Conservation (phyloP, 2,329 filamentous ascomycete species). For the Penicillium janthinellum region DNA sequence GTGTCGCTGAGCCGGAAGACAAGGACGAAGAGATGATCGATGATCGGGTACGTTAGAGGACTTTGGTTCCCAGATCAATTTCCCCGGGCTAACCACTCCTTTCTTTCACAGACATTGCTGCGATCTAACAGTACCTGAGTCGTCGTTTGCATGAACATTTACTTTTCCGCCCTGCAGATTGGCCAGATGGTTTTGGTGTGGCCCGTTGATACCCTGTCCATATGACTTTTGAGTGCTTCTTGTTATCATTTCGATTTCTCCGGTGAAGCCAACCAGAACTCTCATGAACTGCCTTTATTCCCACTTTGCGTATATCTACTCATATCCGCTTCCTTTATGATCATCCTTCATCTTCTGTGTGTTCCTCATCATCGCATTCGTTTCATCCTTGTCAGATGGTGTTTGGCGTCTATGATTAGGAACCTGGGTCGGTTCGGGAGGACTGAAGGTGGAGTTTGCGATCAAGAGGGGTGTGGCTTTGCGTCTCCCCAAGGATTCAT, state of each 20-base stretch:
- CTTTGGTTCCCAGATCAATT: conserved; percentile 1
- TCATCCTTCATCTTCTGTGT: conserved; percentile 5
- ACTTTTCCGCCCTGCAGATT: conserved; percentile 27
- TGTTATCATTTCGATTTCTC: conserved; percentile 3
- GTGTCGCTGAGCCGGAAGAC: conserved; percentile 60
- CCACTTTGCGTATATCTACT: conserved; percentile 6
- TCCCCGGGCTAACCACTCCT: conserved; percentile 3
- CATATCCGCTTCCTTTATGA: conserved; percentile 21
- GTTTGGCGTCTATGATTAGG: conserved; percentile 24
- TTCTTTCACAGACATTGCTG: conserved; percentile 42
- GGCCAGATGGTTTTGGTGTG: conserved; percentile 31
- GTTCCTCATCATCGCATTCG: conserved; percentile 19
- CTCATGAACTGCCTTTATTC: conserved; percentile 14
- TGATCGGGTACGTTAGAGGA: conserved; percentile 12
- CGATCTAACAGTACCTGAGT: conserved; percentile 54
- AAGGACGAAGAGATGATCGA: conserved; percentile 17
- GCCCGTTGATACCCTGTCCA: conserved; percentile 30
- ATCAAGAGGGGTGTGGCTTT: conserved; percentile 14
- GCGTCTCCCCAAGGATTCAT: conserved; percentile 8
- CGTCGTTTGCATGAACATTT: conserved; percentile 27
- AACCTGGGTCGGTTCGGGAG: conserved; percentile 22
- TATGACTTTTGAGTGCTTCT: conserved; percentile 20
- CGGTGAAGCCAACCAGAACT: not conserved
- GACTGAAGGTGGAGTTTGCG: conserved; percentile 28
- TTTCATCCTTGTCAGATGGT: conserved; percentile 21